A percentile compares a stretch with the other conserved stretches of the same genome.
Conservation (phyloP, 805 yeast genomes). For the Teunomyces kruisii region DNA sequence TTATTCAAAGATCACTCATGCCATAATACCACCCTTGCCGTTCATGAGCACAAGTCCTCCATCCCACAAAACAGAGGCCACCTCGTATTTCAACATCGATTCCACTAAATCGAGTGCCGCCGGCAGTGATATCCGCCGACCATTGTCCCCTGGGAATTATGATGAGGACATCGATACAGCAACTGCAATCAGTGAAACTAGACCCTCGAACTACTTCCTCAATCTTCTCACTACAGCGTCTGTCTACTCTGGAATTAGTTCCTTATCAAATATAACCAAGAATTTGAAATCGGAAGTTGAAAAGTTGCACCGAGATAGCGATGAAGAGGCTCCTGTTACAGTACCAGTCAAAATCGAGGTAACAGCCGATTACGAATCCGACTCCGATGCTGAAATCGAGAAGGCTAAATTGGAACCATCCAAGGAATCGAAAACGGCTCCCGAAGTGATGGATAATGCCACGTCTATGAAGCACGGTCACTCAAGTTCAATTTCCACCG, state of each 20-base stretch:
- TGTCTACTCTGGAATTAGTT: constrained; percentile 26
- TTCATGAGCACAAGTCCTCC: neutral
- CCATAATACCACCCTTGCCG: neutral
- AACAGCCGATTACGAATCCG: constrained; percentile 4
- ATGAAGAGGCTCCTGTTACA: neutral
- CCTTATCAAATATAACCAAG: neutral
- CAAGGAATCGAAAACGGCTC: neutral
- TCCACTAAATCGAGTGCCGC: neutral
- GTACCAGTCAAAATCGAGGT: neutral
- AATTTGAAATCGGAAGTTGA: constrained; percentile 2
- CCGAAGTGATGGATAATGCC: neutral
- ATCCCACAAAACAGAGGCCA: neutral
- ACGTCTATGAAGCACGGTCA: neutral
- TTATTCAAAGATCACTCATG: constrained; percentile 3
- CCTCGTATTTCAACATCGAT: neutral
- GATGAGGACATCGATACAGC: constrained; percentile 33
- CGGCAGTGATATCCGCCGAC: neutral
- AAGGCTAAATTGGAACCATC: no score
- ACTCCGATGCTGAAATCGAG: constrained; percentile 1
- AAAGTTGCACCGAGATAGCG: neutral
- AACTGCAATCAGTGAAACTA: constrained; percentile 18
- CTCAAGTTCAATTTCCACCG: neutral
- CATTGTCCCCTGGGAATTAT: constrained; percentile 18
- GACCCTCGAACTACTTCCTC: constrained; percentile 25
- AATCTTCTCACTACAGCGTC: constrained; percentile 31